Evolutionary conservation across 139 green algal genomes (phyloP), one percentile per base, ranked within the genome.

Genomic region (Coelastrella sp.): DNA sequence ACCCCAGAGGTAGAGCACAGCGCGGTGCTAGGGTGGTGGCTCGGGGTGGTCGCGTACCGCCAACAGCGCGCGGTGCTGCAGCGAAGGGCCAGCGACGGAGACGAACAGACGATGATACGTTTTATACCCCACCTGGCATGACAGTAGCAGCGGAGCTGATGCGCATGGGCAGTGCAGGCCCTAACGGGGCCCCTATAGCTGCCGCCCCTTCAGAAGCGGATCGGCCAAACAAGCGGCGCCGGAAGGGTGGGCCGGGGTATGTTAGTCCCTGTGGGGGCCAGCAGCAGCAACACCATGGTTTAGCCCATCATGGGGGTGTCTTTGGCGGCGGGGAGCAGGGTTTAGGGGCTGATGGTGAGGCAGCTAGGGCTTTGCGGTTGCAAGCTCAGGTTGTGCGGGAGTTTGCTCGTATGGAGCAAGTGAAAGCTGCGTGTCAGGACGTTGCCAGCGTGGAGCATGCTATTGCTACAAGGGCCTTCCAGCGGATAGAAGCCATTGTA

Each of bases 351-450:
- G 83, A 73, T 68, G 60, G 8, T n/a, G 60, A 86, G 13, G 73
- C 22, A 19, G 57, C 47, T 19, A 23, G 75, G 4, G 19, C 47
- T 14, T 22, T 90, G 74, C 59, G 73, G 4, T 22, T 89, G 71
- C 84, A 89, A 75, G 75, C 7, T 16, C 86, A 90, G 64, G 75
- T 90, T n/a, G 11, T 91, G 78, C 64, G 78, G n/a, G 94, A 97
- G 92, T 95, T 91, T 92, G 89, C 92, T 13, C 92, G 95, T 19
- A 95, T 96, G 32, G 95, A 97, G 92, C 90, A 90, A 2, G 92
- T 96, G 23, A 95, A 96, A 92, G 81, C 89, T 54, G 88, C 91
- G 73, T 94, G 97, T 11, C 83, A 86, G 7, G 96, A 98, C 88
- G 87, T 93, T 2, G 82, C 14, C 54, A 93, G 88, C 3, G 57